A percentile compares a stretch with the other conserved stretches of the same genome.
Conservation (phyloP, 1,284 basidiomycete species). For the Ceratobasidium sp. region DNA sequence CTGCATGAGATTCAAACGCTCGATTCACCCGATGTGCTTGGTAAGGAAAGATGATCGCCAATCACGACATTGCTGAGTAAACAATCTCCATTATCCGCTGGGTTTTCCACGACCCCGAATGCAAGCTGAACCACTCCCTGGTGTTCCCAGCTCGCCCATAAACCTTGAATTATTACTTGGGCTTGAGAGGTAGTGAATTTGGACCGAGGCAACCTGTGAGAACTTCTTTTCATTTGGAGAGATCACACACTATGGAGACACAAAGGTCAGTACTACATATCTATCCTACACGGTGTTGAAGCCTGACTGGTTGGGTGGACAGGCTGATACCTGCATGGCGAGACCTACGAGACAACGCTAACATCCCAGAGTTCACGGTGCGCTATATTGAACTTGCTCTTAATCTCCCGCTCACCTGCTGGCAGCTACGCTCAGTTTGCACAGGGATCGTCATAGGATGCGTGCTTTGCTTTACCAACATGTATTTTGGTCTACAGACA, state of each 20-base stretch:
- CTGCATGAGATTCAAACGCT: background rate
- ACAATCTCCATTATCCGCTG: slow-evolving; percentile 14
- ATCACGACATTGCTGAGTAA: slow-evolving; percentile 1
- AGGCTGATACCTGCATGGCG: slow-evolving; percentile 6
- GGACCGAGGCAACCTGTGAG: background rate
- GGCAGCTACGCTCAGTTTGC: slow-evolving; percentile 64
- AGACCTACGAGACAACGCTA: background rate
- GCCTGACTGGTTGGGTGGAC: background rate
- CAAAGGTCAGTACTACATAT: background rate
- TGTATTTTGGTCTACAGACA: slow-evolving; percentile 82
- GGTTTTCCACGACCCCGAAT: slow-evolving; percentile 4
- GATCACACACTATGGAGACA: background rate
- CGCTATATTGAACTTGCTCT: background rate
- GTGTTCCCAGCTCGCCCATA: background rate
- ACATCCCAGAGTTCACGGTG: slow-evolving; percentile 41
- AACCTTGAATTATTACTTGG: background rate
- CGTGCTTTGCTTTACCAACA: slow-evolving; percentile 80
- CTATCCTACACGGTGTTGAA: background rate
- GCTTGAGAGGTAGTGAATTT: background rate
- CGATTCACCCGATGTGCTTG: slow-evolving; percentile 11
- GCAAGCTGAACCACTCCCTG: background rate
- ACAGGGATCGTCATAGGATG: slow-evolving; percentile 78
- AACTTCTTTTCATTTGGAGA: background rate
- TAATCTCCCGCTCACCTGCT: background rate
- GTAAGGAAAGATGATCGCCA: slow-evolving; percentile 40